Evolutionary conservation across 2,329 filamentous ascomycete species (phyloP).

Genomic region (Penicillium nordicum): DNA sequence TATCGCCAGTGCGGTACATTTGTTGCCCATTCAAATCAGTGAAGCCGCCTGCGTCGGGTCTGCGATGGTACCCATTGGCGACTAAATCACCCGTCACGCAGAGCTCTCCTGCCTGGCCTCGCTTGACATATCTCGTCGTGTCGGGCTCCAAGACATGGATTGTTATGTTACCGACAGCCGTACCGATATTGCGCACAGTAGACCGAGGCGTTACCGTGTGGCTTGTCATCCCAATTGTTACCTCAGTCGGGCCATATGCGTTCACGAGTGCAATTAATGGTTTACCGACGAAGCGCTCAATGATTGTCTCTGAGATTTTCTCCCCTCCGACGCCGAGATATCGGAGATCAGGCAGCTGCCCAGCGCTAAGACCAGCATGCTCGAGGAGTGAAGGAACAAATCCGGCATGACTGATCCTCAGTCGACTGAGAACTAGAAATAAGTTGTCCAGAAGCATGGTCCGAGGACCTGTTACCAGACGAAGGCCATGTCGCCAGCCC

Average conservation of each 20-base stretch:
- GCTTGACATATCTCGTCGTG: slow-evolving; percentile 4
- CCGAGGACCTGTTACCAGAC: slow-evolving; percentile 9
- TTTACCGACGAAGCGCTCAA: slow-evolving; percentile 12
- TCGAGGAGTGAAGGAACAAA: slow-evolving; percentile 14
- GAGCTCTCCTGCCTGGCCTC: slow-evolving; percentile 13
- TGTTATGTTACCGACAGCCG: slow-evolving; percentile 11
- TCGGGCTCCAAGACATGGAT: slow-evolving; percentile 9
- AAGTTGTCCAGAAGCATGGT: slow-evolving; percentile 15
- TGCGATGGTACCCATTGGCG: slow-evolving; percentile 2
- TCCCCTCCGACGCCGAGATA: slow-evolving; percentile 15
- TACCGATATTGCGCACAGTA: slow-evolving; percentile 11
- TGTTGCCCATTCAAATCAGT: neutral
- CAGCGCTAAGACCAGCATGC: slow-evolving; percentile 7
- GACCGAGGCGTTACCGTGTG: slow-evolving; percentile 7
- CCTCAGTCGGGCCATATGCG: slow-evolving; percentile 16
- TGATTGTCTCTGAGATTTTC: slow-evolving; percentile 14
- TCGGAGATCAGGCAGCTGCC: slow-evolving; percentile 7
- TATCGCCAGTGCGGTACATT: slow-evolving; percentile 13
- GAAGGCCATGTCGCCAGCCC: slow-evolving; percentile 15
- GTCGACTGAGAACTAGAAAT: neutral
- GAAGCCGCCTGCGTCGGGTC: slow-evolving; percentile 8
- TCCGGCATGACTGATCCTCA: slow-evolving; percentile 8
- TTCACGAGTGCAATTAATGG: slow-evolving; percentile 8
- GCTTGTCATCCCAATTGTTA: slow-evolving; percentile 12
- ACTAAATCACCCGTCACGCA: slow-evolving; percentile 7